phyloP scores from a whole-genome alignment of 768 basidiomycete species.

The Xanthoconium stramineum region DNA sequence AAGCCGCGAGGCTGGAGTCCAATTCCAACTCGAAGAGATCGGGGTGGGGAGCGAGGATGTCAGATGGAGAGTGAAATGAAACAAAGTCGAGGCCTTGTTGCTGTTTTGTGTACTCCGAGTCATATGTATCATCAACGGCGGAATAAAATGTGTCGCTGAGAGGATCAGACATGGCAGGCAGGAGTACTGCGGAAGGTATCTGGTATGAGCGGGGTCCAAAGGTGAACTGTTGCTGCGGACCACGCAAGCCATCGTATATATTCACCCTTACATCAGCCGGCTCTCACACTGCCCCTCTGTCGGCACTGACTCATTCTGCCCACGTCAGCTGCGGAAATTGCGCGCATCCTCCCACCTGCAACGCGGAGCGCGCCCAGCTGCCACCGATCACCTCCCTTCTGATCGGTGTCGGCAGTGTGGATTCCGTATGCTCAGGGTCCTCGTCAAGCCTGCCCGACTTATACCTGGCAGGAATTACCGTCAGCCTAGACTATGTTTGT shows the following conservation, averaged over 20 bases:
- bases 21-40: conserved; percentile 84
- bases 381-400: conserved; percentile 26
- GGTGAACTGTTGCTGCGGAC: conserved; percentile 27
- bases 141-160: conserved; percentile 32
- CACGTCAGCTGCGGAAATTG: conserved; percentile 25
- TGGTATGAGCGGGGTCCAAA: conserved; percentile 8
- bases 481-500: no score
- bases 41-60: conserved; percentile 73
- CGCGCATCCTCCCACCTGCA: conserved; percentile 1
- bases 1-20: conserved; percentile 64
- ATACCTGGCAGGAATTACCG: no score
- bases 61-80: conserved; percentile 65
- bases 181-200: conserved; percentile 25
- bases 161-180: conserved; percentile 30
- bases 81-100: conserved; percentile 57
- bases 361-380: conserved; percentile 19
- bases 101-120: conserved; percentile 37
- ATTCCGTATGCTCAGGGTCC: neutral
- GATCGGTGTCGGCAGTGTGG: conserved; percentile 22
- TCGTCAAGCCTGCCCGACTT: no score
- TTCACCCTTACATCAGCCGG: conserved; percentile 32
- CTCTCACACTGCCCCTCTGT: conserved; percentile 28
- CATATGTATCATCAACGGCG: conserved; percentile 35
- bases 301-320: conserved; percentile 16
- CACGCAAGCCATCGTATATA: conserved; percentile 35